Evolutionary conservation across 768 basidiomycete species (phyloP), one percentile per base, ranked within the genome.

Genomic region (Mycena metata): DNA sequence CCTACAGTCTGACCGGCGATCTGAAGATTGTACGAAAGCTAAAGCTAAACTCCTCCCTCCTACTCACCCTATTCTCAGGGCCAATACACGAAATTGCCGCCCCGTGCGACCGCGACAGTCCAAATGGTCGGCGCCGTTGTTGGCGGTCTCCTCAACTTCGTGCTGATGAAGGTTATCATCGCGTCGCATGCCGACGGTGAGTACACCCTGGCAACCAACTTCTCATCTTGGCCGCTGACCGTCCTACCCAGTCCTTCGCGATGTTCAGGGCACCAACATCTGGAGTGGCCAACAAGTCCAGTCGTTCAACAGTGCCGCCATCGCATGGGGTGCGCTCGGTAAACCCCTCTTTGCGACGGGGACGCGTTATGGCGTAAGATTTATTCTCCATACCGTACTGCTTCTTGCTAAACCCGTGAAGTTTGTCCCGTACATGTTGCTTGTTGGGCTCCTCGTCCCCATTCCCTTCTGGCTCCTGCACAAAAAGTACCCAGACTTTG

Each of bases 201-300:
- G 30, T 30, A 30, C 3, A 30, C 30, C 30, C 30, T 30, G 30
- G 6, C 6, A 30, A 30, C 30, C 6, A 30, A 30, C 30, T 30
- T 30, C 30, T 30, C 30, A 30, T 6, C 30, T 6, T 30, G 6
- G 6, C 30, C 30, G 30, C 30, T 30, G 30, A 30, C 30, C 30
- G 30, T n/a, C n/a, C 30, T 3, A 30, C 30, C 30, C 30, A 30
- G 30, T 85, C 42, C 80, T 88, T 16, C 77, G 77, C 15, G 79
- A 79, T 30, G 82, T 86, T 15, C 83, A 86, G 69, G 86, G 85
- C 24, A 79, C 84, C 4, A 86, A 86, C 75, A 82, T 87, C 47
- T 88, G 86, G 86, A 86, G 83, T 41, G 87, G 87, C 11, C 86
- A 86, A 73, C 85, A 87, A 73, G 80, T 84, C 2, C 83, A 85